Percentiles rank a stretch among this genome's conserved stretches.
phyloP scores from a whole-genome alignment of 176 grass and related monocot genomes.

The Chloris gayana region DNA sequence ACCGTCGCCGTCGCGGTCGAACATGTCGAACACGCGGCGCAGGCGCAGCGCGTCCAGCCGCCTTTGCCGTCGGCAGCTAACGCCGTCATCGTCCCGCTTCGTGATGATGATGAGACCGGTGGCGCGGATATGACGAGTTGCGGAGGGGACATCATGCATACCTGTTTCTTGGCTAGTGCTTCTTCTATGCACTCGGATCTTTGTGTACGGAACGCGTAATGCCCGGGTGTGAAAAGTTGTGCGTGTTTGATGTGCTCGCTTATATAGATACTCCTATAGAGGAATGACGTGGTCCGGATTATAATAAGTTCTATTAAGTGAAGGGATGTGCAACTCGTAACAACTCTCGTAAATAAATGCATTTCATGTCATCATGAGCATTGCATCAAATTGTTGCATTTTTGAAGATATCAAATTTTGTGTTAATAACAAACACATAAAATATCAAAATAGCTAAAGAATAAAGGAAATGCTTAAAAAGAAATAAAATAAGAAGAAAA shows the following conservation, averaged over 20 bases:
- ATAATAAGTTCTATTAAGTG: neutral
- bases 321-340: neutral
- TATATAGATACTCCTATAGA: neutral
- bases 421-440: no score
- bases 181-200: no score
- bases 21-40: conserved; percentile 90
- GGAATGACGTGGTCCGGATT: neutral
- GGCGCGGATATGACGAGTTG: neutral
- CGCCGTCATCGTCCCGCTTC: neutral
- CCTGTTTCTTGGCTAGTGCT: neutral
- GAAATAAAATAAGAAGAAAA: no score
- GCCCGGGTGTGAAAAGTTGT: neutral
- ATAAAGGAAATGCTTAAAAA: no score
- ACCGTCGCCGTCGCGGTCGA: conserved; percentile 89
- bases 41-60: conserved; percentile 84
- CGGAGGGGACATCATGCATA: neutral
- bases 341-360: no score
- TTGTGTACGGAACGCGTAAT: neutral
- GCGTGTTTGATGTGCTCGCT: neutral
- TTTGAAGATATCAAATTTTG: no score
- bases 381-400: no score
- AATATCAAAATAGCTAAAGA: no score
- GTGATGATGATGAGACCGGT: neutral
- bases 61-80: conserved; percentile 35
- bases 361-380: no score